Percentiles rank a stretch among this genome's conserved stretches.
Evolutionary conservation across 495 filamentous ascomycete species (phyloP).

Genomic region (Daldinia decipiens): DNA sequence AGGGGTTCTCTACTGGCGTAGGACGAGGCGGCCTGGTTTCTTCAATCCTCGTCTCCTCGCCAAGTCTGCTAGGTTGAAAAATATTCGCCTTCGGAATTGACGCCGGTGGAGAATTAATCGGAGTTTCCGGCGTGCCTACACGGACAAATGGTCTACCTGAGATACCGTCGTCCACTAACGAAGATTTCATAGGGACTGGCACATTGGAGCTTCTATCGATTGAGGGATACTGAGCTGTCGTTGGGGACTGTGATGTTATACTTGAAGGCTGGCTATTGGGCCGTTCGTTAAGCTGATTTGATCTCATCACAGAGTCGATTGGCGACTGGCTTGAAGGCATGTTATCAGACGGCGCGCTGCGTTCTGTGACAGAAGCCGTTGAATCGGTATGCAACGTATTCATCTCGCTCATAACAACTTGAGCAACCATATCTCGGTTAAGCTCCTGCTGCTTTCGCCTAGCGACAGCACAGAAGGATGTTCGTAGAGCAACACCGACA

Average conservation of each 20-base stretch:
- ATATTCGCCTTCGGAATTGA: conserved; percentile 40
- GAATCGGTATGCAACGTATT: conserved; percentile 42
- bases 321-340: conserved; percentile 35
- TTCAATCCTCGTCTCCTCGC: conserved; percentile 19
- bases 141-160: conserved; percentile 59
- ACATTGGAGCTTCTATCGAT: conserved; percentile 24
- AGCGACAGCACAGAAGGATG: conserved; percentile 57
- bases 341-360: conserved; percentile 33
- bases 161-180: conserved; percentile 55
- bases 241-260: conserved; percentile 14
- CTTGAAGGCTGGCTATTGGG: conserved; percentile 29
- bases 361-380: conserved; percentile 26
- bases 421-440: conserved; percentile 52
- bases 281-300: conserved; percentile 28
- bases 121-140: conserved; percentile 47
- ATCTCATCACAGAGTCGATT: conserved; percentile 22
- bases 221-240: conserved; percentile 8
- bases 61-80: conserved; percentile 25
- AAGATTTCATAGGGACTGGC: conserved; percentile 44
- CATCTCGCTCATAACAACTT: conserved; percentile 57
- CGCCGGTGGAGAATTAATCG: conserved; percentile 38
- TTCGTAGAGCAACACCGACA: conserved; percentile 54
- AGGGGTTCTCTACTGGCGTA: conserved; percentile 9
- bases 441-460: conserved; percentile 52
- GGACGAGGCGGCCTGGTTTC: conserved; percentile 26